Percentiles rank a stretch among this genome's conserved stretches.
phyloP scores from a whole-genome alignment of 805 yeast species.

The Zygosaccharomyces bisporus region DNA sequence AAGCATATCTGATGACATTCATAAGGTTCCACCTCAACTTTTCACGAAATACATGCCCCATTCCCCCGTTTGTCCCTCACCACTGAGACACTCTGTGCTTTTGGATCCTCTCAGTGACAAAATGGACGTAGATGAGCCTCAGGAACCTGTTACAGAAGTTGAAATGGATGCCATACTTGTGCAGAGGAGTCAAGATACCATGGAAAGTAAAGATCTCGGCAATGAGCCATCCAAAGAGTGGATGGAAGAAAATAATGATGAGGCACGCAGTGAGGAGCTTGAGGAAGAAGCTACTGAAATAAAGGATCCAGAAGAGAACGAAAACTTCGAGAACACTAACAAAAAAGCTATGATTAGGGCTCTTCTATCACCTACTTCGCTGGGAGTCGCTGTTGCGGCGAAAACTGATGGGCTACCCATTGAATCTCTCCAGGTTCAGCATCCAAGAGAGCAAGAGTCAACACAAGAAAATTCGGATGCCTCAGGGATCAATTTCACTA shows the following conservation, averaged over 20 bases:
- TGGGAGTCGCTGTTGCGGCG: constrained; percentile 32
- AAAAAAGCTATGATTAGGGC: constrained; percentile 23
- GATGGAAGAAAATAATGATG: neutral
- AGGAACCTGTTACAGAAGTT: constrained; percentile 4
- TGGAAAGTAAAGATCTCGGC: neutral
- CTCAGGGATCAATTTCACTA: constrained; percentile 6
- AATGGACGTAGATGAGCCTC: constrained; percentile 25
- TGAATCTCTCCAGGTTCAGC: neutral
- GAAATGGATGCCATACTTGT: neutral
- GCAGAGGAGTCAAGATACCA: constrained; percentile 1
- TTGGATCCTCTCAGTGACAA: constrained; percentile 14
- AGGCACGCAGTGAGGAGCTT: neutral
- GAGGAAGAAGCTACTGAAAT: constrained; percentile 5
- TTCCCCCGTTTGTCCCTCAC: constrained; percentile 20
- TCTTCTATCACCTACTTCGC: constrained; percentile 29
- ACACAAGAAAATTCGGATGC: neutral
- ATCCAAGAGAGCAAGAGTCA: constrained; percentile 1
- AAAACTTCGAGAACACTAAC: constrained; percentile 5
- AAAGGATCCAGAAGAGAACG: constrained; percentile 5
- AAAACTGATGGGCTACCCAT: constrained; percentile 19
- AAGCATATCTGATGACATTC: constrained; percentile 17
- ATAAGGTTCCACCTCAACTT: constrained; percentile 17
- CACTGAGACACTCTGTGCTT: constrained; percentile 17
- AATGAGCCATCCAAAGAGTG: neutral
- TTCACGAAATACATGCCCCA: constrained; percentile 17